phyloP scores from a whole-genome alignment of 2,329 filamentous ascomycete species.

The Cryphonectria naterciae region DNA sequence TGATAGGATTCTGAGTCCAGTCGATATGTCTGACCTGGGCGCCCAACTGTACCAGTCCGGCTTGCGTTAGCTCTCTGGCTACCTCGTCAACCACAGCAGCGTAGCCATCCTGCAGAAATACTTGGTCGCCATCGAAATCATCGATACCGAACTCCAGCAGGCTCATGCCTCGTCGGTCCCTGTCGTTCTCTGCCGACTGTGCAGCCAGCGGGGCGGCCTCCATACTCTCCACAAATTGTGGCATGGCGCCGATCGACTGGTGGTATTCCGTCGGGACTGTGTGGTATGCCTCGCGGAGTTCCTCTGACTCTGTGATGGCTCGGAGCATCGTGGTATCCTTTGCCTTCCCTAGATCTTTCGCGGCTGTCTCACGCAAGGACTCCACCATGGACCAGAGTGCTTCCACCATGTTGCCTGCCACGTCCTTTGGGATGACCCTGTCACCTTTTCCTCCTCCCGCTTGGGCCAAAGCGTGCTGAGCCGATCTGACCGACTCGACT shows the following conservation, averaged over 20 bases:
- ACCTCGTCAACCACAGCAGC: constrained; percentile 20
- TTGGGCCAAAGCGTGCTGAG: neutral
- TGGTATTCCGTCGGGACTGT: constrained; percentile 13
- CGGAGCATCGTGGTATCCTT: constrained; percentile 18
- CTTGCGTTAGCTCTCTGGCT: constrained; percentile 11
- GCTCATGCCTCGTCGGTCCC: constrained; percentile 15
- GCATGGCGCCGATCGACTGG: constrained; percentile 15
- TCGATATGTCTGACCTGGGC: constrained; percentile 7
- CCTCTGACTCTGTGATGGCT: constrained; percentile 10
- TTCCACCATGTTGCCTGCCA: constrained; percentile 13
- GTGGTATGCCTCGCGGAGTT: constrained; percentile 7
- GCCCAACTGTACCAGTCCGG: constrained; percentile 14
- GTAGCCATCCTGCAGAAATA: constrained; percentile 19
- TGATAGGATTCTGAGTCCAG: constrained; percentile 13
- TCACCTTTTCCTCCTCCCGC: neutral
- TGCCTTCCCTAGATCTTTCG: neutral
- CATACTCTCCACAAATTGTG: constrained; percentile 21
- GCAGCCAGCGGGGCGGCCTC: constrained; percentile 22
- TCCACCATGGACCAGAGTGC: constrained; percentile 18
- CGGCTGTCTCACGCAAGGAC: constrained; percentile 11
- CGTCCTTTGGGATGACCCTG: constrained; percentile 1
- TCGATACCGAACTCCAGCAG: constrained; percentile 22
- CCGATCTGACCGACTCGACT: neutral
- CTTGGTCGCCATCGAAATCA: constrained; percentile 22
- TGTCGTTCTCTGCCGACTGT: constrained; percentile 16